Percentiles rank a stretch among this genome's conserved stretches.
Conservation (phyloP, 2,329 filamentous ascomycete species). For the Ophiosphaerella narmari region DNA sequence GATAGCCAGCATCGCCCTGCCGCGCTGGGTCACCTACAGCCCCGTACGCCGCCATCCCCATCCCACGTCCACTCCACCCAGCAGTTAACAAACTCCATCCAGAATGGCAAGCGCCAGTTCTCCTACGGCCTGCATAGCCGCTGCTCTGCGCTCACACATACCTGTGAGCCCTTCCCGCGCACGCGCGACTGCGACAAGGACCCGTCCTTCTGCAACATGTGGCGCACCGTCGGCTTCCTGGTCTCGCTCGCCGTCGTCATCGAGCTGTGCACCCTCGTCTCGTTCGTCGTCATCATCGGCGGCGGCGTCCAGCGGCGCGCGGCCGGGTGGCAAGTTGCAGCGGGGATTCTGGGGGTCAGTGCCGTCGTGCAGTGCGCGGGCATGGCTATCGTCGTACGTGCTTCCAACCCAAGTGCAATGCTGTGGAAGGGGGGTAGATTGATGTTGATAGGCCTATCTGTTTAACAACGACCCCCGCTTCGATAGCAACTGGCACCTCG, state of each 20-base stretch:
- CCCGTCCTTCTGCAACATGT: conserved; percentile 86
- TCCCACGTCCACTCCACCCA: not conserved
- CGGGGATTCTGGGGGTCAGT: conserved; percentile 66
- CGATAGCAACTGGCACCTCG: conserved; percentile 79
- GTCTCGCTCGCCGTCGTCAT: conserved; percentile 84
- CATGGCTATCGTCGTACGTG: conserved; percentile 80
- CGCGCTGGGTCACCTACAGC: conserved; percentile 72
- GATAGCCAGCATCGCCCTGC: conserved; percentile 69
- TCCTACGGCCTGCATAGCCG: conserved; percentile 78
- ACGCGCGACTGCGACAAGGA: conserved; percentile 68
- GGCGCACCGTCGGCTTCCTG: conserved; percentile 85
- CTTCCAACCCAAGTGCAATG: not conserved
- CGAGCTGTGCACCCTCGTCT: conserved; percentile 78
- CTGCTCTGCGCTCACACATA: conserved; percentile 71
- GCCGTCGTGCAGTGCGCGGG: conserved; percentile 73
- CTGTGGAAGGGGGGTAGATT: not conserved
- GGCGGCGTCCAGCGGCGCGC: conserved; percentile 82
- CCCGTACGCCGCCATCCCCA: conserved; percentile 28
- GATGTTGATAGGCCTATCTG: conserved; percentile 69
- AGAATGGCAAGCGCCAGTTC: conserved; percentile 41
- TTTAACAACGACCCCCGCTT: conserved; percentile 85
- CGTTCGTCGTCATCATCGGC: conserved; percentile 74
- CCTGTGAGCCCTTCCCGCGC: conserved; percentile 70
- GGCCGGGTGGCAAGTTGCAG: conserved; percentile 79
- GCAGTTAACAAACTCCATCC: conserved; percentile 8